Evolutionary conservation across 2,329 filamentous ascomycete species (phyloP).

Genomic region (Aspergillus phoenicis): DNA sequence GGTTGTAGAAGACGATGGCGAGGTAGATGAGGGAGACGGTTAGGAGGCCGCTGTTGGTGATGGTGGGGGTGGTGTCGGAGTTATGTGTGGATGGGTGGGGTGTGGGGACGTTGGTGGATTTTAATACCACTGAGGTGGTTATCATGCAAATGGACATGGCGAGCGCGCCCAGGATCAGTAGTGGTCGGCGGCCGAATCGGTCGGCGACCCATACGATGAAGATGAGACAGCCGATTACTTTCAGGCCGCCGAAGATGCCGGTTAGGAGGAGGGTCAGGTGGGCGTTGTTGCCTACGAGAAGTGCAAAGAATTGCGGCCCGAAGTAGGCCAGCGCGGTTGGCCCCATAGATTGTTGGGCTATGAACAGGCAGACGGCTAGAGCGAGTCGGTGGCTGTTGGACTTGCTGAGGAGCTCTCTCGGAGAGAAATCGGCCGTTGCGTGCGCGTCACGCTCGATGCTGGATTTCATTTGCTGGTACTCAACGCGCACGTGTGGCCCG

Average conservation of each 20-base stretch:
- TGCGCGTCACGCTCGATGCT: slow-evolving; percentile 51
- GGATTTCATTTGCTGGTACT: slow-evolving; percentile 55
- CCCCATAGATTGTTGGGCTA: slow-evolving; percentile 57
- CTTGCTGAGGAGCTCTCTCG: slow-evolving; percentile 49
- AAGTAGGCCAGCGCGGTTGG: slow-evolving; percentile 60
- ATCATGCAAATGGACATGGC: slow-evolving; percentile 51
- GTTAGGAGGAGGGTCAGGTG: slow-evolving; percentile 54
- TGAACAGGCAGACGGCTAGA: slow-evolving; percentile 52
- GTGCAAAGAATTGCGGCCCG: slow-evolving; percentile 57
- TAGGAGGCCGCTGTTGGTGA: slow-evolving; percentile 51
- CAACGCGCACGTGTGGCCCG: slow-evolving; percentile 39
- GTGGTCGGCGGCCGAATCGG: slow-evolving; percentile 53
- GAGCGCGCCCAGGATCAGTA: slow-evolving; percentile 53
- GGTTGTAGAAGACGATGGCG: slow-evolving; percentile 52
- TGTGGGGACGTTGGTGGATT: slow-evolving; percentile 40
- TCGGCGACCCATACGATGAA: slow-evolving; percentile 60
- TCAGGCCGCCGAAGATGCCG: slow-evolving; percentile 57
- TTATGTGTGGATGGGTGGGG: slow-evolving; percentile 7
- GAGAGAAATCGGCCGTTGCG: slow-evolving; percentile 48
- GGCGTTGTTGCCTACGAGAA: slow-evolving; percentile 51
- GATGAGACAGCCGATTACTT: slow-evolving; percentile 53
- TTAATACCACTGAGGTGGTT: slow-evolving; percentile 51
- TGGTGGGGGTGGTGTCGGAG: slow-evolving; percentile 29
- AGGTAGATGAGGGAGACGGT: slow-evolving; percentile 60
- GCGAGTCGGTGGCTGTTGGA: slow-evolving; percentile 50